These are phyloP conservation scores for Naganishia onofrii DNA, from an alignment of 768 basidiomycete species.

Conservation along the genomic window DNA sequence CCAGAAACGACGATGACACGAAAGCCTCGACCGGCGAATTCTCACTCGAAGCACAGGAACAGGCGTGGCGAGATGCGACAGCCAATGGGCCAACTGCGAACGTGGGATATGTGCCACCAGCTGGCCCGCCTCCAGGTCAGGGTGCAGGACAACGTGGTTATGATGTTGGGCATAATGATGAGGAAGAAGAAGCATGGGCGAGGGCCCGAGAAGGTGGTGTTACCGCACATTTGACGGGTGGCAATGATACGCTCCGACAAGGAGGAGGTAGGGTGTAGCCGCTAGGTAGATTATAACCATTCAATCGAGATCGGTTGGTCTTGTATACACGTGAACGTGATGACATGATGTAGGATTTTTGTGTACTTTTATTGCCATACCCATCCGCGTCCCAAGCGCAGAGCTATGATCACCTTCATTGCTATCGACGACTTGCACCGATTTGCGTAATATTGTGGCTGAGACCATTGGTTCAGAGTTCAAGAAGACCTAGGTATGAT, in stretches of 20 bases:
- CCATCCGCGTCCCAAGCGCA: not conserved
- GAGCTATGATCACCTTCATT: too few relatives aligned
- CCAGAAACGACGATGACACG: conserved; percentile 2
- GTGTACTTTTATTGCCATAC: not conserved
- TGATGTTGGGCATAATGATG: conserved; percentile 38
- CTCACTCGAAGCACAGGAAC: conserved; percentile 25
- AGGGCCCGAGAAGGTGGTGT: conserved; percentile 42
- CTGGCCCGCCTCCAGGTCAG: not conserved
- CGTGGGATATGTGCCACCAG: conserved; percentile 26
- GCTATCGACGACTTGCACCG: too few relatives aligned
- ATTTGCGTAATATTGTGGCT: not conserved
- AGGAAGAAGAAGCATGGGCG: conserved; percentile 51
- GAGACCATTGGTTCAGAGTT: not conserved
- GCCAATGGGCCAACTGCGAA: conserved; percentile 38
- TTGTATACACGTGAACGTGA: not conserved
- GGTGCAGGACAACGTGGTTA: conserved; percentile 33
- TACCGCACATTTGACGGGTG: conserved; percentile 45
- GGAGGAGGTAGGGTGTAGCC: conserved; percentile 4
- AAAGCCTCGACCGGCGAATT: conserved; percentile 6
- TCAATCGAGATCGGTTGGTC: not conserved
- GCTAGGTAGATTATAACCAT: not conserved
- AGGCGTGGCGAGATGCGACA: conserved; percentile 34
- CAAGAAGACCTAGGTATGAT: conserved; percentile 22
- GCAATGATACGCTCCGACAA: conserved; percentile 9
- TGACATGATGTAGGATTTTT: not conserved